Base-by-base conservation (phyloP, 148 eudicot genomes). In the Talinum fruticosum region DNA sequence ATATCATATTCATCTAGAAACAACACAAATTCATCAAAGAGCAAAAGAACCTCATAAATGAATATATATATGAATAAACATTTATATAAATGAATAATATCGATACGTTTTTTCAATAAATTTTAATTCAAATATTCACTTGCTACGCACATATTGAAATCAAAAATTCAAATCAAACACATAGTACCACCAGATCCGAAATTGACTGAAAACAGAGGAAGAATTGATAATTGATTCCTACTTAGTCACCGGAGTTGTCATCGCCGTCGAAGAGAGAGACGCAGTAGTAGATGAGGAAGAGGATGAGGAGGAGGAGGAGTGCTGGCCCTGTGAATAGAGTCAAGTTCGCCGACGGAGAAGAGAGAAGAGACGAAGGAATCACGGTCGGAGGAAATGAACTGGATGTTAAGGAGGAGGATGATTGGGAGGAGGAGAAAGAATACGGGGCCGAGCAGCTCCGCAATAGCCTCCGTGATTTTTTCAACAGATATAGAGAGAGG, bases 211-310 rank as follows among this genome's bases (percentile, higher is more conserved):
- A n/a, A n/a, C n/a, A n/a, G n/a, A n/a, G n/a, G n/a, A n/a, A n/a
- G n/a, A n/a, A n/a, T n/a, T n/a, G n/a, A n/a, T n/a, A n/a, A 15
- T 5, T 41, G 13, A 33, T 4, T 2, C 26, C 5, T 23, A 8
- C 38, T 73, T 68, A 93, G 32, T 91, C 97, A 26, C 76, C 94
- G 33, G 83, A 82, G 32, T 88, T 97, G 32, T 90, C 98, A 21
- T 82, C 94, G 10, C 98, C 97, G 10, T 97, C 95, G 70, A 94
- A 94, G 69, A 94, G 83, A 65, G 93, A 89, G 53, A 88, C n/a
- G 4, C 89, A 83, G 73, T 79, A 79, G 80, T 92, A 94, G 13
- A 94, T 87, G 1, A 94, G 88, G 32, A 90, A 82, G 15, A 94
- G 83, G 0, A 88, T 82, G 33, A 94, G 87, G 5, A 76, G 4